Evolutionary conservation across 495 filamentous ascomycete species (phyloP), one percentile per base, ranked within the genome.

Genomic region (Penicillium herquei): DNA sequence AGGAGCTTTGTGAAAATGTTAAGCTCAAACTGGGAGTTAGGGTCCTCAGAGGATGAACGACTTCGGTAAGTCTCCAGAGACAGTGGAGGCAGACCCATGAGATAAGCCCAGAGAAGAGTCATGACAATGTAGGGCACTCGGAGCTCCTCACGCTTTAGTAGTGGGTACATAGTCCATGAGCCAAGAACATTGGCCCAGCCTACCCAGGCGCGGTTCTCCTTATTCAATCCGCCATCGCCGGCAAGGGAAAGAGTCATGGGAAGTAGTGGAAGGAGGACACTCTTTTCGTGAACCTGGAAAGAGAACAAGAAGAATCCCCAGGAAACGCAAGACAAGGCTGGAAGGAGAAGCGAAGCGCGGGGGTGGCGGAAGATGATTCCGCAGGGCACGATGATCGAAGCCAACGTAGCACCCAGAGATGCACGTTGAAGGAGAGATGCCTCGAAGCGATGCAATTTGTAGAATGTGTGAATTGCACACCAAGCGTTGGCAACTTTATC

Each of bases 401-500:
- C 76, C 26, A 92, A 64, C 0, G 94, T 98, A 6, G 87, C 83
- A 9, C 84, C 65, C 9, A 96, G 81, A 40, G 93, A 89, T 4
- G 83, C 81, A n/a, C 83, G 82, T 66, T 96, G 90, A 17, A 98
- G 79, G 10, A 90, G 59, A 5, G 79, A 75, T 11, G 81, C 56
- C 7, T 86, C 83, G 44, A 87, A 90, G 10, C 84, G 74, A 54
- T 87, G 81, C 39, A 97, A 81, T 72, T 98, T 98, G 73, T 96
- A 78, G 45, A 93, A 76, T 1, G 92, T 85, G 70, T 98, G 93
- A 48, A 92, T 75, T 12, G 91, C 86, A 68, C 94, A 98, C 94
- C 94, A 98, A 63, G 96, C 84, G 62, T 98, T 98, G 57, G 94
- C 94, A 33, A 98, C 94, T 70, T 98, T 98, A 75, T 98, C 94